These are phyloP conservation scores for Kalanchoe fedtschenkoi DNA, from an alignment of 164 flowering plant genomes.

Conservation along the genomic window DNA sequence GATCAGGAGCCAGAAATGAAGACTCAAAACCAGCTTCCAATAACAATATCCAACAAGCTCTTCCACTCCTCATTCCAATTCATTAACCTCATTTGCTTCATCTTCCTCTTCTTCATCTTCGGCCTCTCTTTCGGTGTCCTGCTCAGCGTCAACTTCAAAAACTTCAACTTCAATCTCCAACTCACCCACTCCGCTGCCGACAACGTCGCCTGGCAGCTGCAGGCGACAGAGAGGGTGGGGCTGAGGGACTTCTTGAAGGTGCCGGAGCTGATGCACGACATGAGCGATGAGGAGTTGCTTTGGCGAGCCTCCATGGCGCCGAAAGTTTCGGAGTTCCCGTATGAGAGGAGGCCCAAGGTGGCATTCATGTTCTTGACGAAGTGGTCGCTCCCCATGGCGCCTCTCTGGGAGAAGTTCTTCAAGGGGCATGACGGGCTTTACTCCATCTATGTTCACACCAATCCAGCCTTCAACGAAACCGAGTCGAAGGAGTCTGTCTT, in stretches of 20 bases:
- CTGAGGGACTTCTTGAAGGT: neutral
- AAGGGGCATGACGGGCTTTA: constrained; percentile 25
- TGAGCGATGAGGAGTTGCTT: constrained; percentile 21
- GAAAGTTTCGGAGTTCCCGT: constrained; percentile 11
- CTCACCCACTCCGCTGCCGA: neutral
- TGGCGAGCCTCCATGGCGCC: constrained; percentile 24
- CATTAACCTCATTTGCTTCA: neutral
- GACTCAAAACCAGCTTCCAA: constrained; percentile 1
- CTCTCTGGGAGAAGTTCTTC: constrained; percentile 34
- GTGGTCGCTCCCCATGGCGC: constrained; percentile 19
- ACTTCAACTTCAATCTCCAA: constrained; percentile 6
- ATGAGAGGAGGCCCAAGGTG: constrained; percentile 16
- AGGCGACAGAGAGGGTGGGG: neutral
- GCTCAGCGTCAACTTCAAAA: neutral
- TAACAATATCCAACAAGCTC: constrained; percentile 7
- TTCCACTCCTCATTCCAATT: constrained; percentile 3
- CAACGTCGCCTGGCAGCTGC: neutral
- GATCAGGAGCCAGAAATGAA: constrained; percentile 2
- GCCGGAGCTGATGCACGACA: constrained; percentile 14
- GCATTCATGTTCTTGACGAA: constrained; percentile 32
- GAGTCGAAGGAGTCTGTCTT: constrained; percentile 18
- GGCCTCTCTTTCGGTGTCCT: constrained; percentile 6
- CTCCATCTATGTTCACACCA: constrained; percentile 28
- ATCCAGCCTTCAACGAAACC: constrained; percentile 19
- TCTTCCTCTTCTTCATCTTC: neutral